phyloP scores from a whole-genome alignment of 768 basidiomycete genomes.

The Kwoniella europaea region DNA sequence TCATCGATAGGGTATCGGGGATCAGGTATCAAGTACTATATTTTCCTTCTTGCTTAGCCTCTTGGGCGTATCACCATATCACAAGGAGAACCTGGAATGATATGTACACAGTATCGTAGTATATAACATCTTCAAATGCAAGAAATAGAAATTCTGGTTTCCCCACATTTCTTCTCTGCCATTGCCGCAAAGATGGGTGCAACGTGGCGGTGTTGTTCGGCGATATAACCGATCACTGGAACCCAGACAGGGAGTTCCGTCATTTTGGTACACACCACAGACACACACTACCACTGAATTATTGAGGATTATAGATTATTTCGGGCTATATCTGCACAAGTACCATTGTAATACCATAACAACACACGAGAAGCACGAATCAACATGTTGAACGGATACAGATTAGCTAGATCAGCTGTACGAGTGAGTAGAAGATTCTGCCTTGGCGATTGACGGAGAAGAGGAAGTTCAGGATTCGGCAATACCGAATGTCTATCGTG shows the following conservation, averaged over 20 bases:
- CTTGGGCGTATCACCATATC: neutral
- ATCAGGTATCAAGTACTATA: too few species aligned
- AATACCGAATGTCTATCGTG: neutral
- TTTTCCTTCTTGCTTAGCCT: neutral
- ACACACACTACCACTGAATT: neutral
- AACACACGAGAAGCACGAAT: neutral
- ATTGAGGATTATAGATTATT: neutral
- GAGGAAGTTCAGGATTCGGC: conserved; percentile 2
- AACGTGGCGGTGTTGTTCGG: conserved; percentile 21
- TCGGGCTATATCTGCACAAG: neutral
- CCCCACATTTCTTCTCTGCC: neutral
- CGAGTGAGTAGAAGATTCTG: conserved; percentile 11
- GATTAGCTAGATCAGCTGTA: conserved; percentile 24
- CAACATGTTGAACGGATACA: conserved; percentile 26
- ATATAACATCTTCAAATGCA: neutral
- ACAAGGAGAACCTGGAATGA: neutral
- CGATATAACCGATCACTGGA: conserved; percentile 17
- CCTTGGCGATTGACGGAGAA: too few species aligned
- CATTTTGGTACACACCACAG: neutral
- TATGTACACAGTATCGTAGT: neutral
- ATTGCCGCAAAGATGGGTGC: conserved; percentile 5
- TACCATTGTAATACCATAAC: neutral
- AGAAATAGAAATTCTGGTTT: neutral
- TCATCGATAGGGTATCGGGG: neutral
- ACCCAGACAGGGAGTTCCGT: neutral